phyloP scores from a whole-genome alignment of 2,329 filamentous ascomycete genomes.

The Fusarium sp. region DNA sequence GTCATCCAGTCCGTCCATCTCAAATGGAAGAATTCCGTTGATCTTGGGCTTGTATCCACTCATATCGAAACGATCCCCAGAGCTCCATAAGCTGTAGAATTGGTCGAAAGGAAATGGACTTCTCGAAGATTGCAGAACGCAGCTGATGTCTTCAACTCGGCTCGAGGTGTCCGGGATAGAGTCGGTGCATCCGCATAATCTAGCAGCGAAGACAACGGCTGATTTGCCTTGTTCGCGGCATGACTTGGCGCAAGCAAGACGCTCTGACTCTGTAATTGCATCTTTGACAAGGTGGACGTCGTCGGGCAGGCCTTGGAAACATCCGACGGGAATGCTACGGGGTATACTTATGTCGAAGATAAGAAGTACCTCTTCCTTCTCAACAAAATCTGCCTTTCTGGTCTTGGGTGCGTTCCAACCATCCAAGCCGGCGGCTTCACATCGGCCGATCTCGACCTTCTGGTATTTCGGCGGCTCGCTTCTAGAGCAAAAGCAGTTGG shows the following conservation, averaged over 20 bases:
- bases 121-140: not conserved
- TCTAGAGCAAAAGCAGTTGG: not conserved
- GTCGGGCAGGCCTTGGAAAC: not conserved
- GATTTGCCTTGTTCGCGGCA: not conserved
- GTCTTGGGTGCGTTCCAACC: not conserved
- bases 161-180: not conserved
- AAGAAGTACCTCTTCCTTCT: not conserved
- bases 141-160: not conserved
- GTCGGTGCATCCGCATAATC: not conserved
- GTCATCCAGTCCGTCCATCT: too few species aligned
- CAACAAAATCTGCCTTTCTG: fast-evolving
- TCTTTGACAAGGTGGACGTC: not conserved
- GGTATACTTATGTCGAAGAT: not conserved
- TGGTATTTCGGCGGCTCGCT: not conserved
- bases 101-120: not conserved
- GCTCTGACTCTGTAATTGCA: not conserved
- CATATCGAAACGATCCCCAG: not conserved
- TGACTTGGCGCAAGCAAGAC: not conserved
- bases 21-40: not conserved
- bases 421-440: not conserved
- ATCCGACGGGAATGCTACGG: not conserved
- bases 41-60: not conserved
- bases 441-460: not conserved
- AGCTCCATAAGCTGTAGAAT: not conserved
- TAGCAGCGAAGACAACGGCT: not conserved